A percentile compares a stretch with the other conserved stretches of the same genome.
phyloP scores from a whole-genome alignment of 192 early-diverging fungal genomes.

The Gonapodya prolifera region DNA sequence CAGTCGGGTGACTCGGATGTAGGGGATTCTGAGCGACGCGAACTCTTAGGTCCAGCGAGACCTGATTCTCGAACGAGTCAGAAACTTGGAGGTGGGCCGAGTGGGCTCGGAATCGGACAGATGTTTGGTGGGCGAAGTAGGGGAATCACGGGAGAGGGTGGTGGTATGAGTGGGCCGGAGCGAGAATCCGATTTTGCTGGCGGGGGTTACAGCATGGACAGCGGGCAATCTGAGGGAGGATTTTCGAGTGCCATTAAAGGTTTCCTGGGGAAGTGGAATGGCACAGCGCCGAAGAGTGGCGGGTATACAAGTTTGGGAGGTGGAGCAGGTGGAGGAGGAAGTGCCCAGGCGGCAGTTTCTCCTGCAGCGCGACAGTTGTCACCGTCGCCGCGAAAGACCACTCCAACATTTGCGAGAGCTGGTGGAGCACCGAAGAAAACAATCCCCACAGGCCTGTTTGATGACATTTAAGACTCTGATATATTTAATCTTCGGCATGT shows the following conservation, averaged over 20 bases:
- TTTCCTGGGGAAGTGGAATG: not conserved
- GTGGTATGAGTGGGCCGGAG: not conserved
- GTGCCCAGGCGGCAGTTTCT: not conserved
- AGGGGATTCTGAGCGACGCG: not conserved
- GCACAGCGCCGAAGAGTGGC: not conserved
- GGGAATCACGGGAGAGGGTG: not conserved
- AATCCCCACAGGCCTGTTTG: not conserved
- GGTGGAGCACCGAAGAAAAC: not conserved
- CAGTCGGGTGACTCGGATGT: not conserved
- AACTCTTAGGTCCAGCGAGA: not conserved
- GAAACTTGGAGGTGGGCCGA: not conserved
- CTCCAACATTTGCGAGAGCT: not conserved
- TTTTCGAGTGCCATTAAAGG: not conserved
- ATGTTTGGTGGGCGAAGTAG: not conserved
- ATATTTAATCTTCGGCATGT: not conserved
- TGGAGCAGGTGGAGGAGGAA: not conserved
- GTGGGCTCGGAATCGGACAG: not conserved
- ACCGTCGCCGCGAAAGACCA: not conserved
- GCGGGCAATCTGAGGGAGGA: not conserved
- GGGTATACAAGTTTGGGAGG: not conserved
- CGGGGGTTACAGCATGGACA: not conserved
- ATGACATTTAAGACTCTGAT: not conserved
- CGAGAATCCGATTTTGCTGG: not conserved
- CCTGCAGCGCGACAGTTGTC: not conserved
- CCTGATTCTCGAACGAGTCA: not conserved